phyloP scores from a whole-genome alignment of 768 basidiomycete species.

The Mycena maculata region DNA sequence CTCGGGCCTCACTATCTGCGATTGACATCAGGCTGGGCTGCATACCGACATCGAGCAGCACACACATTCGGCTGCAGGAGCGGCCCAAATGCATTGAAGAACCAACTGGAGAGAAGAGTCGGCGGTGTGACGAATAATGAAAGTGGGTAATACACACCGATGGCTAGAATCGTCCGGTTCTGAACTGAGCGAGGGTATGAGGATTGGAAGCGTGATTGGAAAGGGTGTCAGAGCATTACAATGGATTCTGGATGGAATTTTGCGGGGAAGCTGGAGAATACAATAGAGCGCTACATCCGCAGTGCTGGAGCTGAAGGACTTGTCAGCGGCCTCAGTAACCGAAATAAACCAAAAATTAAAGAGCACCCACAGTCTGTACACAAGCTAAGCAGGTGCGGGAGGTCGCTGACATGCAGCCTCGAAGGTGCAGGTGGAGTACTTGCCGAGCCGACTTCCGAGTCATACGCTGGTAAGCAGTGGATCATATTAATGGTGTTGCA shows the following conservation, averaged over 20 bases:
- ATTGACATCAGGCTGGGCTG: slow-evolving; percentile 87
- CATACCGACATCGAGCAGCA: slow-evolving; percentile 88
- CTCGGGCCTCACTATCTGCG: slow-evolving; percentile 82
- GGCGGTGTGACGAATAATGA: neutral
- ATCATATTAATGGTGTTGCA: too few relatives aligned
- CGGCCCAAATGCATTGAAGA: slow-evolving; percentile 73
- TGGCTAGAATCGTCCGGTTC: slow-evolving; percentile 71
- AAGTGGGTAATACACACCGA: slow-evolving; percentile 45
- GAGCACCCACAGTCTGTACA: too few relatives aligned
- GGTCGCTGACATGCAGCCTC: too few relatives aligned
- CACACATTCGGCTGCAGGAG: slow-evolving; percentile 67
- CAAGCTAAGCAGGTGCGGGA: too few relatives aligned
- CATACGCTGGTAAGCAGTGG: too few relatives aligned
- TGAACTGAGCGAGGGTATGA: slow-evolving; percentile 62
- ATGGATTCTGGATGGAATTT: slow-evolving; percentile 44
- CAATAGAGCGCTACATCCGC: slow-evolving; percentile 79
- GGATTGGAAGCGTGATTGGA: slow-evolving; percentile 56
- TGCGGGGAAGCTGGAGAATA: slow-evolving; percentile 74
- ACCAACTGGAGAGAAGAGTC: slow-evolving; percentile 62
- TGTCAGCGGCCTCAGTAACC: too few relatives aligned
- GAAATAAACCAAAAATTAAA: too few relatives aligned
- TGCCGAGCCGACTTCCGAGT: too few relatives aligned
- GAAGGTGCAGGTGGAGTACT: too few relatives aligned
- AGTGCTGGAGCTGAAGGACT: too few relatives aligned
- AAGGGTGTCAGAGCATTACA: slow-evolving; percentile 41